Conservation (phyloP, 1,139 yeast genomes). For the Pichia sp. region DNA sequence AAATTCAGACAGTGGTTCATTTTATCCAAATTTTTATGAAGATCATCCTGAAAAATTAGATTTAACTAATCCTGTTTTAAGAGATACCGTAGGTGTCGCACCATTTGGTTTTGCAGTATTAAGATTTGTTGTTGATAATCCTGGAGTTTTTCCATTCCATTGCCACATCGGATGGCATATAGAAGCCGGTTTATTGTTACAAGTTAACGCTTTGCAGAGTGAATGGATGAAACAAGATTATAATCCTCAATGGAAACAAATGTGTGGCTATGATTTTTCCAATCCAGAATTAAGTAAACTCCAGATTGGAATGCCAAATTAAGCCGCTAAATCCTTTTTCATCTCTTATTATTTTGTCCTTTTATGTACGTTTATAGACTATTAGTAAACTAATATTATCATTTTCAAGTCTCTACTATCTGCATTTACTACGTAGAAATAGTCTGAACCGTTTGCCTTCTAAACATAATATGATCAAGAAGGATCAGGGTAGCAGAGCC, state of each 20-base stretch:
- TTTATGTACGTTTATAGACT: not conserved
- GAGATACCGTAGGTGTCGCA: constrained; percentile 65
- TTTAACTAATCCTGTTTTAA: constrained; percentile 44
- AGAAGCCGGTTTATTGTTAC: constrained; percentile 59
- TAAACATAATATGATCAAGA: too few species aligned
- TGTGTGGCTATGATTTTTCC: constrained; percentile 16
- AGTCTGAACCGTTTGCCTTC: too few species aligned
- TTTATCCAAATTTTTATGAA: constrained; percentile 39
- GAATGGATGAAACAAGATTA: constrained; percentile 11
- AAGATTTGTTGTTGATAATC: constrained; percentile 74
- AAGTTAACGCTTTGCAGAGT: constrained; percentile 16
- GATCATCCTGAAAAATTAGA: constrained; percentile 35
- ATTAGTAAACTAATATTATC: too few species aligned
- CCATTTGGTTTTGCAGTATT: constrained; percentile 59
- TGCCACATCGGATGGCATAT: constrained; percentile 95
- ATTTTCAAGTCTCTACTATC: too few species aligned
- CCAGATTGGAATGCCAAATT: not conserved
- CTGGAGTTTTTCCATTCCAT: constrained; percentile 92
- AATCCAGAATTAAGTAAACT: constrained; percentile 5
- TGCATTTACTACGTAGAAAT: too few species aligned
- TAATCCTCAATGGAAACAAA: constrained; percentile 10
- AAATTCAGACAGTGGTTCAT: constrained; percentile 26
- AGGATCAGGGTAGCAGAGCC: too few species aligned
- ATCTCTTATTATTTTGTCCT: not conserved
- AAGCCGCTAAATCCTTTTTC: not conserved